Evolutionary conservation across 257 asterid genomes (phyloP), one percentile per base, ranked within the genome.

Genomic region (Gynochthodes officinalis): DNA sequence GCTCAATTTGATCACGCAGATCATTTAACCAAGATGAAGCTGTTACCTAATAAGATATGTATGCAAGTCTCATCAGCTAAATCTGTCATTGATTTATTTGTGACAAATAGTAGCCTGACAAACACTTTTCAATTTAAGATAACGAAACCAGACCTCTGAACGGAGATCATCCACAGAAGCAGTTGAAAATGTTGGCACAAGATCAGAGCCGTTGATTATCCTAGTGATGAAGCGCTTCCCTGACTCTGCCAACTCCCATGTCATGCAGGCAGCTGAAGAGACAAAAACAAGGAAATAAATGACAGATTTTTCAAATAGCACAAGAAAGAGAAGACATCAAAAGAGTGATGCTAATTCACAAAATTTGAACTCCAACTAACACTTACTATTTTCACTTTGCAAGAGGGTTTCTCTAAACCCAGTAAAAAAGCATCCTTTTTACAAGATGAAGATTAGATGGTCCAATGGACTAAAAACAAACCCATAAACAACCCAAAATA

Each of bases 21-120:
- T 90, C 96, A 73, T 81, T 90, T 67, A 89, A 75, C 97, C 97
- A 90, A 75, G 98, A 88, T 16, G 97, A 93, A 57, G 98, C 90
- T 2, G 93, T 87, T 33, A 90, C 98, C 97, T 92, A 79, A 73
- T 25, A 54, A 69, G 15, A 64, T 53, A 75, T 58, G 60, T 11
- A 52, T 49, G 12, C 25, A 71, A 28, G 74, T 54, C 43, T 25
- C 58, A 57, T 37, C 60, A 76, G 42, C 54, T 28, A 53, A n/a
- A n/a, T n/a, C n/a, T n/a, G n/a, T 30, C 12, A 2, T 11, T 30
- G 33, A 32, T 37, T 53, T 4, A 50, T 40, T 2, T 35, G 30
- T 25, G 71, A 59, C 42, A 33, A 18, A 16, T 8, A 49, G 37
- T 9, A 62, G 35, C 67, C 10, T n/a, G n/a, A n/a, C n/a, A n/a